These are phyloP conservation scores for Trichoderma simmonsii DNA, from an alignment of 2,329 filamentous ascomycete species.

Conservation along the genomic window DNA sequence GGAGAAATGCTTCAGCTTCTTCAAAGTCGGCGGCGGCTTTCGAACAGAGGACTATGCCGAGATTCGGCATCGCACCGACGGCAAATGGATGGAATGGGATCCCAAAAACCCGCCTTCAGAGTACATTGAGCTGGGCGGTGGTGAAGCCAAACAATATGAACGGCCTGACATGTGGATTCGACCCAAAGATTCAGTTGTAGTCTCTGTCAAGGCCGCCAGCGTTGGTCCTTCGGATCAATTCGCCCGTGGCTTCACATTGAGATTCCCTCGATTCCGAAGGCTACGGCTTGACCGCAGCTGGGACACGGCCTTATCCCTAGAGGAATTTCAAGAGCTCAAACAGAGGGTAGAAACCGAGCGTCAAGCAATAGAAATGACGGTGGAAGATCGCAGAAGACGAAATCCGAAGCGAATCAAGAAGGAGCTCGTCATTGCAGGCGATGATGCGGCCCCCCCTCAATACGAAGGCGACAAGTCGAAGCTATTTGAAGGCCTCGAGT, in stretches of 20 bases:
- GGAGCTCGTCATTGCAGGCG: conserved; percentile 69
- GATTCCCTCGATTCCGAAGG: conserved; percentile 86
- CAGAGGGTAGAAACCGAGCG: conserved; percentile 65
- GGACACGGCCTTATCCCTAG: conserved; percentile 72
- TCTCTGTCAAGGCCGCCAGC: conserved; percentile 85
- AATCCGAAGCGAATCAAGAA: conserved; percentile 62
- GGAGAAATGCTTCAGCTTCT: conserved; percentile 88
- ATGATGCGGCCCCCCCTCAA: conserved; percentile 42
- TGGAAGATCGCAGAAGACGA: conserved; percentile 62
- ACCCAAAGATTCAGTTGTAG: conserved; percentile 79
- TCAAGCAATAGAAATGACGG: conserved; percentile 71
- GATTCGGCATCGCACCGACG: conserved; percentile 79
- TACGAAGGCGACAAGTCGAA: conserved; percentile 58
- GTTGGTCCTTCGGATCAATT: conserved; percentile 75
- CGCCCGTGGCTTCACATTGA: conserved; percentile 70
- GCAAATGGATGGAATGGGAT: conserved; percentile 90
- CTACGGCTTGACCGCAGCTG: conserved; percentile 81
- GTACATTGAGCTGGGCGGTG: conserved; percentile 78
- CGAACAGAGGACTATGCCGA: conserved; percentile 78
- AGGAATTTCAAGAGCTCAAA: conserved; percentile 73
- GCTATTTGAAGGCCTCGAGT: conserved; percentile 72
- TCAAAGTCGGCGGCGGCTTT: conserved; percentile 96
- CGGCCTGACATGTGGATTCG: conserved; percentile 90
- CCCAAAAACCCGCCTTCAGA: conserved; percentile 68
- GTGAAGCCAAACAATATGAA: conserved; percentile 67